A percentile compares a stretch with the other conserved stretches of the same genome.
Evolutionary conservation across 345 rosid species (phyloP).

Genomic region (Eutrema japonicum): DNA sequence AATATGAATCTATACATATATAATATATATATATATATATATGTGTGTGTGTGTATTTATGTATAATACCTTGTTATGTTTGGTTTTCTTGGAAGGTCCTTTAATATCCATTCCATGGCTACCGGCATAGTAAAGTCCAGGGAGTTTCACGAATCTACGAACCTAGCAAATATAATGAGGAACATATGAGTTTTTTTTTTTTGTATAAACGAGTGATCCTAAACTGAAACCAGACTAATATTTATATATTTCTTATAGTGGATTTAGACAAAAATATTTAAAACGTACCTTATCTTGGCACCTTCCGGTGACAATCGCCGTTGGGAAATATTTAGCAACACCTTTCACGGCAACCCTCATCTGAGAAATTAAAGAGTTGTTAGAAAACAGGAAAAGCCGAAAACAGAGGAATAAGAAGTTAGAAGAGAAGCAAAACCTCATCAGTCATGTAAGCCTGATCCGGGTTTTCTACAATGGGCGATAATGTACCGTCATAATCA

Average conservation of each 20-base stretch:
- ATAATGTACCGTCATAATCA: slow-evolving; percentile 92
- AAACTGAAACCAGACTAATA: not conserved
- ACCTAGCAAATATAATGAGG: slow-evolving; percentile 41
- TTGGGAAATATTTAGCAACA: slow-evolving; percentile 69
- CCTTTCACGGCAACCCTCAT: slow-evolving; percentile 82
- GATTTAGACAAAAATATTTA: not conserved
- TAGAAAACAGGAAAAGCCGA: not conserved
- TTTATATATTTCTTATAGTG: not conserved
- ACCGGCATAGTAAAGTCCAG: slow-evolving; percentile 84
- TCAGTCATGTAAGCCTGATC: slow-evolving; percentile 79
- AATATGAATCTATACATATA: not conserved
- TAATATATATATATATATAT: not conserved
- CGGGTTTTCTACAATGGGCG: slow-evolving; percentile 90
- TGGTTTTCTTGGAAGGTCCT: slow-evolving; percentile 65
- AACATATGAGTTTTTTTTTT: not conserved
- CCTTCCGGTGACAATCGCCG: slow-evolving; percentile 91
- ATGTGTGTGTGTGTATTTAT: not conserved
- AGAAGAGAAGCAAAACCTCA: slow-evolving; percentile 50
- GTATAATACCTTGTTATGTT: slow-evolving; percentile 54
- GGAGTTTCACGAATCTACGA: slow-evolving; percentile 70
- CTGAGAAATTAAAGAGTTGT: slow-evolving; percentile 39
- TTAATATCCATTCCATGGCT: slow-evolving; percentile 99
- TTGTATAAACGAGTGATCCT: not conserved
- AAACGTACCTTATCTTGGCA: slow-evolving; percentile 80
- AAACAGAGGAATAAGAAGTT: slow-evolving; percentile 1